Percentiles rank a stretch among this genome's conserved stretches.
Conservation (phyloP, 805 yeast genomes). For the Diddensiella caesifluorescens region DNA sequence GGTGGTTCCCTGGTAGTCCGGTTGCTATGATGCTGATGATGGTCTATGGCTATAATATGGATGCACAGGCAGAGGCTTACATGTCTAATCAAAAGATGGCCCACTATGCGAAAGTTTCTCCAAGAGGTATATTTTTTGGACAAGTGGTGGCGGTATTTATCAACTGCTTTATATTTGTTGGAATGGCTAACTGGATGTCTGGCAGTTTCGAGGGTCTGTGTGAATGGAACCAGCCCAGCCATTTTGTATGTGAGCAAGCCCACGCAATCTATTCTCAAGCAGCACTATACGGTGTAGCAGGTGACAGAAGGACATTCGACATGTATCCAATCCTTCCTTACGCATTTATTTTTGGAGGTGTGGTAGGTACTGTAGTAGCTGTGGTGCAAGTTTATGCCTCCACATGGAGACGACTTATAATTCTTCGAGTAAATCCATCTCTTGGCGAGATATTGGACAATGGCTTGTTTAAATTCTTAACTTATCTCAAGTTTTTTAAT, state of each 20-base stretch:
- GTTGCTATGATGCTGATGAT: slow-evolving; percentile 46
- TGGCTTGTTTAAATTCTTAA: slow-evolving; percentile 1
- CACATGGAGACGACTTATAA: neutral
- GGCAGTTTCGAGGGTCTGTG: slow-evolving; percentile 33
- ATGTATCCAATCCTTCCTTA: slow-evolving; percentile 43
- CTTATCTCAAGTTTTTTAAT: slow-evolving; percentile 32
- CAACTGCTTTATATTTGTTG: slow-evolving; percentile 30
- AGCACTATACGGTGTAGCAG: slow-evolving; percentile 39
- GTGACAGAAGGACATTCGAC: slow-evolving; percentile 39
- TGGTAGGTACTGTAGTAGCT: slow-evolving; percentile 29
- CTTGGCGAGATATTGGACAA: slow-evolving; percentile 21
- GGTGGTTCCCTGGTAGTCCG: slow-evolving; percentile 59
- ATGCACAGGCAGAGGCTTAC: slow-evolving; percentile 58
- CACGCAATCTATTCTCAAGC: slow-evolving; percentile 48
- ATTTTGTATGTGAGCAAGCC: slow-evolving; percentile 35
- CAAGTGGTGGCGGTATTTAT: slow-evolving; percentile 40
- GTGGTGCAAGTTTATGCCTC: slow-evolving; percentile 22
- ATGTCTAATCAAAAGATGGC: slow-evolving; percentile 51
- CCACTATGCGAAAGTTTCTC: slow-evolving; percentile 40
- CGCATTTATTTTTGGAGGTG: slow-evolving; percentile 35
- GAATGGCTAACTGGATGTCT: slow-evolving; percentile 32
- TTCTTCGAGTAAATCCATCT: slow-evolving; percentile 12
- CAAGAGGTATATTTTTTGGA: slow-evolving; percentile 38
- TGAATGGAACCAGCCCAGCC: slow-evolving; percentile 37
- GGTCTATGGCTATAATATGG: slow-evolving; percentile 42